Evolutionary conservation across 345 rosid species (phyloP).

Genomic region (Trapa bicornis): DNA sequence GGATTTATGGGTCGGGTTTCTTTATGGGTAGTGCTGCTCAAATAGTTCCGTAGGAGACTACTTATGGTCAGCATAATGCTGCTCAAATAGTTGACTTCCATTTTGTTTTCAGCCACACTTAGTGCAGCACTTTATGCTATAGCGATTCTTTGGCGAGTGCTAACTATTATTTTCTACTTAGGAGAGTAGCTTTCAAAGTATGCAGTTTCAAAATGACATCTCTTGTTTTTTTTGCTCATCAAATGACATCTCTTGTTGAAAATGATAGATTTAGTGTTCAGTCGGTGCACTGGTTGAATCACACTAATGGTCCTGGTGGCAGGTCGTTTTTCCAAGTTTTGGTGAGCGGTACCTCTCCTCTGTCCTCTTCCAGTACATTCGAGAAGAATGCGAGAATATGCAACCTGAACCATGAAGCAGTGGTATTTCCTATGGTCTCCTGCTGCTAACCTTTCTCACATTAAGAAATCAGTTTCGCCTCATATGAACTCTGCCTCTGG

Average conservation of each 20-base stretch:
- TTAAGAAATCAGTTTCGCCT: neutral
- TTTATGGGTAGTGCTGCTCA: neutral
- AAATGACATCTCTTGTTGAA: too few relatives aligned
- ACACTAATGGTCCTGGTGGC: constrained; percentile 8
- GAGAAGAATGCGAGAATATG: constrained; percentile 85
- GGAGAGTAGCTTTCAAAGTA: neutral
- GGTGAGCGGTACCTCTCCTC: constrained; percentile 86
- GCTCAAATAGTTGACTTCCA: too few relatives aligned
- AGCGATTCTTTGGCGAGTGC: too few relatives aligned
- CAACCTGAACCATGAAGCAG: constrained; percentile 29
- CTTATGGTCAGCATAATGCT: neutral
- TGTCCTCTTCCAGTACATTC: constrained; percentile 78
- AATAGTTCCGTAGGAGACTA: neutral
- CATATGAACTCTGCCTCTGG: neutral
- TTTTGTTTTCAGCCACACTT: too few relatives aligned
- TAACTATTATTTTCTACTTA: too few relatives aligned
- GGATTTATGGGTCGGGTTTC: neutral
- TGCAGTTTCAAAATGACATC: neutral
- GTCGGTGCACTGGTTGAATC: neutral
- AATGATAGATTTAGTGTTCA: too few relatives aligned
- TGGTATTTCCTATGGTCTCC: neutral
- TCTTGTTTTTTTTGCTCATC: too few relatives aligned
- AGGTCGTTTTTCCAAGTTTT: constrained; percentile 95
- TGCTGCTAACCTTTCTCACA: neutral
- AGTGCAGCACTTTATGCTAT: too few relatives aligned